Conservation (phyloP, 2,329 filamentous ascomycete species). For the Periconia macrospinosa region DNA sequence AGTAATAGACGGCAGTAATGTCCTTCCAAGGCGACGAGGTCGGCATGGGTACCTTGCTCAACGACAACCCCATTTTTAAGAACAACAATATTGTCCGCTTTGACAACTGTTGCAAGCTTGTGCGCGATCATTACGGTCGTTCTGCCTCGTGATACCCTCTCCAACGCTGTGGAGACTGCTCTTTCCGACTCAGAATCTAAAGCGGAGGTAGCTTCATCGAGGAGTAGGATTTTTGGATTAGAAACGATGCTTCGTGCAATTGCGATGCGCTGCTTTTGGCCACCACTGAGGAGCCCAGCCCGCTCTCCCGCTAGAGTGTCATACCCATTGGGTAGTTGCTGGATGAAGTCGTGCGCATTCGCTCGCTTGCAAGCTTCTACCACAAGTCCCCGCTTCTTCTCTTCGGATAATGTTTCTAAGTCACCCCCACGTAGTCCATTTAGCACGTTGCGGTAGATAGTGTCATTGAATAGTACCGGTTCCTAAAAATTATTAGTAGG, state of each 20-base stretch:
- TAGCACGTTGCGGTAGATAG: constrained; percentile 83
- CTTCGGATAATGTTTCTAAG: constrained; percentile 43
- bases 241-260: constrained; percentile 86
- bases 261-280: constrained; percentile 91
- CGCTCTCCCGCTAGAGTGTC: constrained; percentile 89
- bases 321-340: constrained; percentile 66
- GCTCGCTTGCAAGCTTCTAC: constrained; percentile 73
- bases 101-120: constrained; percentile 84
- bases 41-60: constrained; percentile 5
- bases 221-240: constrained; percentile 81
- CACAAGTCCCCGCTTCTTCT: constrained; percentile 53
- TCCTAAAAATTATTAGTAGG: no score
- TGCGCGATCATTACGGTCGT: constrained; percentile 95
- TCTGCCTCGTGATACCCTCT: constrained; percentile 76
- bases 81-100: constrained; percentile 60
- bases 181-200: constrained; percentile 90
- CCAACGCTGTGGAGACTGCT: constrained; percentile 56
- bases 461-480: constrained; percentile 82
- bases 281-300: constrained; percentile 85
- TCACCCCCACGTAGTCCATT: constrained; percentile 75
- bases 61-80: not conserved
- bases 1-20: constrained; percentile 12
- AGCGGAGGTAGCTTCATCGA: constrained; percentile 90
- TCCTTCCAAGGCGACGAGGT: constrained; percentile 63
- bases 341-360: constrained; percentile 81